phyloP scores from a whole-genome alignment of 306 rosid genomes.

The Abrus pulchellus region DNA sequence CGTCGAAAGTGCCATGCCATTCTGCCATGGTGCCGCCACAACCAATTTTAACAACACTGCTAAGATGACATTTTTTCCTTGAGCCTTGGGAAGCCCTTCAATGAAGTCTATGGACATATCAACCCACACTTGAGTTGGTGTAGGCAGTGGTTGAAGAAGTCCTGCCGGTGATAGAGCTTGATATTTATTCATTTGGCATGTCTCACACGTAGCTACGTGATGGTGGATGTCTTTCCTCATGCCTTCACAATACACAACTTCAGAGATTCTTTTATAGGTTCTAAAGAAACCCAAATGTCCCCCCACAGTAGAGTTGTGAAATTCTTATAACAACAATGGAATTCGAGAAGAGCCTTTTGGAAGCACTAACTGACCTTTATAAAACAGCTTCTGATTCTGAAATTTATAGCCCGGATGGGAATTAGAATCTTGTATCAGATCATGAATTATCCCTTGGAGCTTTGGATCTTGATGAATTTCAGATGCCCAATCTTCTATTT shows the following conservation, averaged over 20 bases:
- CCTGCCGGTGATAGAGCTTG: background rate
- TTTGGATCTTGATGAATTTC: no score
- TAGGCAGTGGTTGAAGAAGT: background rate
- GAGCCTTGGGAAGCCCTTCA: background rate
- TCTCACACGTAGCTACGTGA: background rate
- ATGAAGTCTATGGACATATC: background rate
- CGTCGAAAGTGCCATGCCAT: no score
- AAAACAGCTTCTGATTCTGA: no score
- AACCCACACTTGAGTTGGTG: background rate
- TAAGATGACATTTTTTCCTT: background rate
- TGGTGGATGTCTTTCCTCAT: background rate
- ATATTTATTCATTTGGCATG: background rate
- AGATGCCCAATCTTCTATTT: no score
- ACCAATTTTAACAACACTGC: no score
- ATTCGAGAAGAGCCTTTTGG: no score
- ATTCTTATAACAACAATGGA: background rate
- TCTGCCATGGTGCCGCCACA: no score
- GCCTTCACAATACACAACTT: background rate
- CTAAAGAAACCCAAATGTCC: background rate
- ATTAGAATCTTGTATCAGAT: no score
- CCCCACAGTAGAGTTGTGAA: background rate
- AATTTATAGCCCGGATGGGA: no score
- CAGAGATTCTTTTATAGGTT: background rate
- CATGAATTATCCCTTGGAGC: no score
- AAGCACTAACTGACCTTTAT: no score